Percentiles rank a stretch among this genome's conserved stretches.
Conservation (phyloP, 2,329 filamentous ascomycete species). For the Exserohilum turcica region DNA sequence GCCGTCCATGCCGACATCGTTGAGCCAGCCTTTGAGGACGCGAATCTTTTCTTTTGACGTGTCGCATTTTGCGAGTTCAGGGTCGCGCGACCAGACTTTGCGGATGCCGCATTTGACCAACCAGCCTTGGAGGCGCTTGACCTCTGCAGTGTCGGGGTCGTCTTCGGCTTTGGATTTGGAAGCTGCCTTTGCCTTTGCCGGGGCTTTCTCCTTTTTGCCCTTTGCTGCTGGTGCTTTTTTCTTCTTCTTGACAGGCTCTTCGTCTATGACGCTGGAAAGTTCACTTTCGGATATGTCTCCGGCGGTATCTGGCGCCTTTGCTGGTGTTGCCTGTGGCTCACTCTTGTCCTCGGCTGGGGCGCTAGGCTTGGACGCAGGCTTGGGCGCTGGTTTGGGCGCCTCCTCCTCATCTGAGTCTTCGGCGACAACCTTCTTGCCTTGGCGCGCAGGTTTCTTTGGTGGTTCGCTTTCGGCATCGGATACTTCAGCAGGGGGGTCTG, state of each 20-base stretch:
- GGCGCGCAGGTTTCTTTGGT: conserved; percentile 29
- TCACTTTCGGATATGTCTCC: conserved; percentile 61
- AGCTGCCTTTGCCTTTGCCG: conserved; percentile 48
- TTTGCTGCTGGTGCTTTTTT: conserved; percentile 36
- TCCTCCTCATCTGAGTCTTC: conserved; percentile 39
- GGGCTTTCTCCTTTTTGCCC: conserved; percentile 33
- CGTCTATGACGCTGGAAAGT: conserved; percentile 78
- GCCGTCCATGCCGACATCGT: conserved; percentile 84
- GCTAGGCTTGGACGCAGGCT: conserved; percentile 16
- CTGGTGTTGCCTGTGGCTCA: conserved; percentile 15
- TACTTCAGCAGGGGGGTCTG: conserved; percentile 20
- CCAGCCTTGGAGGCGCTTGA: conserved; percentile 86
- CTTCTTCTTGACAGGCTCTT: conserved; percentile 65
- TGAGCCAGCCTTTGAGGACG: conserved; percentile 78
- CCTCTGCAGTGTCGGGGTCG: conserved; percentile 73
- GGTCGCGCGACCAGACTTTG: conserved; percentile 78
- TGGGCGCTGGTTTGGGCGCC: conserved; percentile 14
- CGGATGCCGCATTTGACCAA: conserved; percentile 88
- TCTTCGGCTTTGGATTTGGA: conserved; percentile 47
- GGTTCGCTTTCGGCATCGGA: conserved; percentile 37
- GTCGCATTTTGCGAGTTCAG: conserved; percentile 75
- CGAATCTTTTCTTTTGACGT: conserved; percentile 79
- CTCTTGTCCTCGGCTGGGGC: conserved; percentile 18
- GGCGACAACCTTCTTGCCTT: conserved; percentile 33
- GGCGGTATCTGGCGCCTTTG: conserved; percentile 24